These are phyloP conservation scores for Talaromyces sp. DNA, from an alignment of 2,329 filamentous ascomycete genomes.

Conservation along the genomic window DNA sequence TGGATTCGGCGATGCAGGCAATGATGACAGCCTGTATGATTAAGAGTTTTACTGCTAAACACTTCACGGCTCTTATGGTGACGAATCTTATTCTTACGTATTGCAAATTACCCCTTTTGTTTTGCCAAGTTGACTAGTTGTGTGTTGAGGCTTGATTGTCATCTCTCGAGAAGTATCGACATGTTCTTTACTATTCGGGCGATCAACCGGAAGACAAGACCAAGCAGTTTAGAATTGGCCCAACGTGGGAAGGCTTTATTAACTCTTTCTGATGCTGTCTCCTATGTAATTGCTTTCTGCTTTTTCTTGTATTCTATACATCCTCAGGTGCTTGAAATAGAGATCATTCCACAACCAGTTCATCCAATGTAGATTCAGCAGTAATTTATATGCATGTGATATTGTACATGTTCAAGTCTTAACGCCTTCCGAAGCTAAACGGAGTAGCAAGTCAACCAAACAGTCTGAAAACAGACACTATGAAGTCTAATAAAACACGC, in stretches of 20 bases:
- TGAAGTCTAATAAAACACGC: background rate
- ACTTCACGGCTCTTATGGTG: conserved; percentile 33
- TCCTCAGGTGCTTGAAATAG: conserved; percentile 12
- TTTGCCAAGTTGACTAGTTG: conserved; percentile 3
- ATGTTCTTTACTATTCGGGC: background rate
- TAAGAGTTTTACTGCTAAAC: conserved; percentile 52
- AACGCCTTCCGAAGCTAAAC: background rate
- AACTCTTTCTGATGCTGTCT: background rate
- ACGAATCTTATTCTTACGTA: conserved; percentile 13
- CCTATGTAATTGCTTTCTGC: conserved; percentile 13
- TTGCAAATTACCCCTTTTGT: conserved; percentile 8
- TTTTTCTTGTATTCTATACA: conserved; percentile 16
- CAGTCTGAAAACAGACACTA: background rate
- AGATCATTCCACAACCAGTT: conserved; percentile 6
- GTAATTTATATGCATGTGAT: conserved; percentile 1
- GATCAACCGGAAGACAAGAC: background rate
- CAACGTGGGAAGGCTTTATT: conserved; percentile 3
- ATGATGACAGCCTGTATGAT: conserved; percentile 96
- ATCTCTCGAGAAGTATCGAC: background rate
- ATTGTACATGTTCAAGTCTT: background rate
- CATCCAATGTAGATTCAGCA: background rate
- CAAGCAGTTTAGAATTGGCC: conserved; percentile 11
- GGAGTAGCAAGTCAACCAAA: background rate
- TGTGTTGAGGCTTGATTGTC: conserved; percentile 3
- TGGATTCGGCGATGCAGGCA: conserved; percentile 77